Base-by-base conservation (phyloP, 805 yeast species). In the Ogataea allantospora region DNA sequence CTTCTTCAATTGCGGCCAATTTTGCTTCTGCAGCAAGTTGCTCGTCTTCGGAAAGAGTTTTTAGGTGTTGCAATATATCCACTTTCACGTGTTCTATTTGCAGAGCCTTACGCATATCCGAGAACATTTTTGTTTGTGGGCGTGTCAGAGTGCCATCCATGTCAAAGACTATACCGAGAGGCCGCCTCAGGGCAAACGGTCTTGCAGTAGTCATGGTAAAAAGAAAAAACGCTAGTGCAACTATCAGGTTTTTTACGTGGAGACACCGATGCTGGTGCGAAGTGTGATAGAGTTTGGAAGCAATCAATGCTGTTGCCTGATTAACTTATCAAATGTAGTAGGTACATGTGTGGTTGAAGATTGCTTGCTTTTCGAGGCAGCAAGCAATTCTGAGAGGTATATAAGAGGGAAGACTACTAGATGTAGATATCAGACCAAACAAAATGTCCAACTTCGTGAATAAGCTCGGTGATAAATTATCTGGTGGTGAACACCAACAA, bases 71-170 rank as follows among this genome's bases (percentile, higher is more conserved):
- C 5, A 82, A 58, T 19, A 82, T 77, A 52, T 82, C 89, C 5
- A 68, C 50, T 0, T 59, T 47, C 38, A 63, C 63, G 20, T 49
- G 28, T 10, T 53, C 54, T 8, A 80, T 65, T 1, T 79, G 77
- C 16, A 81, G 60, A 0, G 79, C 79, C 14, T 67, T 64, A 40
- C 87, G 66, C 87, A 82, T 80, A 31, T 75, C 77, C 9, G 48
- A 45, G 40, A 64, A 64, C 68, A 64, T 64, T 50, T 58, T 53
- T 1, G 66, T 58, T 42, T 80, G 87, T 1, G 88, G 87, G 10
- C 73, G 61, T 46, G 84, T 78, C 38, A 83, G 54, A 0, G 91
- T 83, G 5, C 89, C 89, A 54, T 83, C 91, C 91, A 83, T 83
- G 51, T 83, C 91, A 53, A 83, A 83, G 1, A 83, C 66, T 6